Conservation (phyloP, 345 rosid species). For the Syzygium oleosum region DNA sequence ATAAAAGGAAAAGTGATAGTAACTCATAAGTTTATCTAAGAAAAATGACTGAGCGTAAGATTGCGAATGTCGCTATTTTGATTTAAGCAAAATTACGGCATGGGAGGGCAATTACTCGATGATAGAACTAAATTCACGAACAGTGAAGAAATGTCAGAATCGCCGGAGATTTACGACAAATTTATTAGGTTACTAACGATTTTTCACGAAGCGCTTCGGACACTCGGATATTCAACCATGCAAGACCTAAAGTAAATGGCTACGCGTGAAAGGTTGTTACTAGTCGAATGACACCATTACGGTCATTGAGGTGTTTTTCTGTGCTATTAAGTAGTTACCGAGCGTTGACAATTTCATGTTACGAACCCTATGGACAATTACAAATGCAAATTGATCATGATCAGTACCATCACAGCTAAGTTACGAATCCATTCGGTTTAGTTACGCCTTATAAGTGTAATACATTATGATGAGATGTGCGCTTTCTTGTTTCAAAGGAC, state of each 20-base stretch:
- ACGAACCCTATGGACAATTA: neutral
- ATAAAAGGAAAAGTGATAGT: neutral
- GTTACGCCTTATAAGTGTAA: neutral
- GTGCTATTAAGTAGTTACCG: neutral
- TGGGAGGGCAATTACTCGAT: neutral
- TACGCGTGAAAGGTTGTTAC: too few relatives aligned
- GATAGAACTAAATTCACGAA: neutral
- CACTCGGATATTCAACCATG: neutral
- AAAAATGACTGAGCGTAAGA: neutral
- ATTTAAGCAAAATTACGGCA: neutral
- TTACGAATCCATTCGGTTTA: neutral
- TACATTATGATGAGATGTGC: neutral
- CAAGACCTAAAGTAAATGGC: neutral
- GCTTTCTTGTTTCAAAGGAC: neutral
- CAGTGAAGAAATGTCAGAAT: neutral
- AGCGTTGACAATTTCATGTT: neutral
- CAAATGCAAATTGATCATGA: neutral
- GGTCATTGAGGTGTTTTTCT: neutral
- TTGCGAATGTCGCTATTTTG: neutral
- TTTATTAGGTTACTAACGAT: fast-evolving
- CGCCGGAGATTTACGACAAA: neutral
- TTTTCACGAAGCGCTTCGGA: neutral
- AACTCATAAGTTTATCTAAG: neutral
- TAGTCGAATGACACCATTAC: neutral
- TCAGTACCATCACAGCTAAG: neutral